phyloP scores from a whole-genome alignment of 208 protist genomes.

The Vickermania ingenoplastis region DNA sequence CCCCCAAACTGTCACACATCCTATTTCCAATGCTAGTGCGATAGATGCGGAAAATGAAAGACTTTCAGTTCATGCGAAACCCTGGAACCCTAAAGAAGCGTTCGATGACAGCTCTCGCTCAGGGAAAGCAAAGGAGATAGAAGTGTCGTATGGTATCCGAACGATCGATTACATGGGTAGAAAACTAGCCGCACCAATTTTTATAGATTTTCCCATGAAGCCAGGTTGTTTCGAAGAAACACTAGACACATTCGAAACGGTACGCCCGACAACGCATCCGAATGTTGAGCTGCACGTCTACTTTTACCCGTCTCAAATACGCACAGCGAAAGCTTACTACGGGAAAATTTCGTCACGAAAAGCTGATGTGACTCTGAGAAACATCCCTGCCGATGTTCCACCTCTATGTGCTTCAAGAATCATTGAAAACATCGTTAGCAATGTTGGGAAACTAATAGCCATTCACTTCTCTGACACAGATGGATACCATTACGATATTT shows the following conservation, averaged over 20 bases:
- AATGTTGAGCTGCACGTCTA: not conserved
- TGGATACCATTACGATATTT: not conserved
- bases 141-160: not conserved
- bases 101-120: not conserved
- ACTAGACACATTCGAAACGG: not conserved
- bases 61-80: not conserved
- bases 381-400: not conserved
- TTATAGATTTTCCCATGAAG: not conserved
- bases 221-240: not conserved
- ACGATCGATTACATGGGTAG: not conserved
- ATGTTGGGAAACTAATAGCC: not conserved
- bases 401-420: not conserved
- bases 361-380: not conserved
- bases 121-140: not conserved
- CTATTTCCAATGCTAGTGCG: not conserved
- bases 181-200: not conserved
- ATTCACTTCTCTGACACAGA: not conserved
- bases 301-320: not conserved
- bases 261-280: not conserved
- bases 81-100: not conserved
- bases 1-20: not conserved
- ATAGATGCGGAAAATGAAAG: slow-evolving; percentile 1
- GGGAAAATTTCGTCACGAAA: not conserved
- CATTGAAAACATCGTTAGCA: not conserved
- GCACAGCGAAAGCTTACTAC: not conserved